These are phyloP conservation scores for Daedaleopsis sinensis DNA, from an alignment of 768 basidiomycete genomes.

Conservation along the genomic window DNA sequence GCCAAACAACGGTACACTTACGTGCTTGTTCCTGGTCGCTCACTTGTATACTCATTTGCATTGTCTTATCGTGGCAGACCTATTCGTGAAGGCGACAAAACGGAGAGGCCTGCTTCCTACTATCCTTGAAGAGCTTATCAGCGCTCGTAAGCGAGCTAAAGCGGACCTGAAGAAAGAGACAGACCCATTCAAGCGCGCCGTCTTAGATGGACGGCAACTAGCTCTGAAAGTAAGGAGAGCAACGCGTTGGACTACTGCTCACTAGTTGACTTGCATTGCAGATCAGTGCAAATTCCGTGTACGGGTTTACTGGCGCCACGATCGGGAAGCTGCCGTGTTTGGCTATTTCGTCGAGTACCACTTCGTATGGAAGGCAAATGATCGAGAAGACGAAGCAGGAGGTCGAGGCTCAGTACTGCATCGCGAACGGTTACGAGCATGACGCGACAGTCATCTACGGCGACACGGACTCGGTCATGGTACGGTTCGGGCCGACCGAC, in stretches of 20 bases:
- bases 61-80: slow-evolving; percentile 51
- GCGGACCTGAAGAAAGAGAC: slow-evolving; percentile 95
- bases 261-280: slow-evolving; percentile 35
- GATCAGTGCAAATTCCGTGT: slow-evolving; percentile 99
- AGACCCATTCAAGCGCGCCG: slow-evolving; percentile 96
- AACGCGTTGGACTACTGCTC: neutral
- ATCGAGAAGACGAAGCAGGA: slow-evolving; percentile 96
- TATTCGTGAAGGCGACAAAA: slow-evolving; percentile 71
- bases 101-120: slow-evolving; percentile 92
- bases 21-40: neutral
- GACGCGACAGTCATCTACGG: slow-evolving; percentile 97
- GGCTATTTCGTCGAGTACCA: slow-evolving; percentile 92
- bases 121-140: slow-evolving; percentile 90
- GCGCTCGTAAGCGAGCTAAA: slow-evolving; percentile 93
- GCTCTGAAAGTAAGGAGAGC: slow-evolving; percentile 79
- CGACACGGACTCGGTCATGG: slow-evolving; percentile 99
- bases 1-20: slow-evolving; percentile 82
- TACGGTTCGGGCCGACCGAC: slow-evolving; percentile 91
- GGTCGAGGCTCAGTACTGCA: slow-evolving; percentile 86
- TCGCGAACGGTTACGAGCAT: slow-evolving; percentile 82
- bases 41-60: neutral
- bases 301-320: slow-evolving; percentile 98
- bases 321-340: slow-evolving; percentile 96
- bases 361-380: slow-evolving; percentile 98
- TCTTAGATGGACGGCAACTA: slow-evolving; percentile 94